Conservation (phyloP, 768 basidiomycete genomes). For the Pulveroboletus ravenelii region DNA sequence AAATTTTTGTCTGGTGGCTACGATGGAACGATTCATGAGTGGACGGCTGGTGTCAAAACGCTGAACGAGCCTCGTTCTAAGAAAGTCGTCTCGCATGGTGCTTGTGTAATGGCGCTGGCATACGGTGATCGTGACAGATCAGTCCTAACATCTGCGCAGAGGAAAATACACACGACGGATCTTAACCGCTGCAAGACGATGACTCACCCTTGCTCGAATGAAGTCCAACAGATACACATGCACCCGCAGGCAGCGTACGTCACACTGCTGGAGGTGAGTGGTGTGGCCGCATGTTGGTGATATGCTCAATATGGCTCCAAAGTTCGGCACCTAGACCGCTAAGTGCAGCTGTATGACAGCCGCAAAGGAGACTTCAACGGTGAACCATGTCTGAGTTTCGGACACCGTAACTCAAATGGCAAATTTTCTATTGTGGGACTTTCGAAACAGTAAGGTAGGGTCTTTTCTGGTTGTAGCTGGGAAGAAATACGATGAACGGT, state of each 20-base stretch:
- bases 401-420: conserved; percentile 31
- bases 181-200: conserved; percentile 32
- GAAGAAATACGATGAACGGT: conserved; percentile 18
- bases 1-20: conserved; percentile 47
- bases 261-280: conserved; percentile 44
- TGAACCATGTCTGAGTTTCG: conserved; percentile 42
- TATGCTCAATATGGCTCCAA: conserved; percentile 21
- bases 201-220: conserved; percentile 34
- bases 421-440: conserved; percentile 43
- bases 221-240: conserved; percentile 42
- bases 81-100: conserved; percentile 29
- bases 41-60: conserved; percentile 29
- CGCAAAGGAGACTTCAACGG: conserved; percentile 37
- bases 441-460: conserved; percentile 43
- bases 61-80: conserved; percentile 22
- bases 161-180: conserved; percentile 34
- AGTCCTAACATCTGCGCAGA: conserved; percentile 36
- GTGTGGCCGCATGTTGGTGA: conserved; percentile 11
- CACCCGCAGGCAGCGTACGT: conserved; percentile 41
- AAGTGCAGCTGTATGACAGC: conserved; percentile 47
- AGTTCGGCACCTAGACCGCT: conserved; percentile 47
- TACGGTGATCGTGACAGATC: conserved; percentile 31
- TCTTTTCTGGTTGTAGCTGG: conserved; percentile 7
- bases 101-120: conserved; percentile 35
- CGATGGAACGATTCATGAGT: conserved; percentile 41